Evolutionary conservation across 768 basidiomycete genomes (phyloP), one percentile per base, ranked within the genome.

Genomic region (Udeniomyces megalosporus): DNA sequence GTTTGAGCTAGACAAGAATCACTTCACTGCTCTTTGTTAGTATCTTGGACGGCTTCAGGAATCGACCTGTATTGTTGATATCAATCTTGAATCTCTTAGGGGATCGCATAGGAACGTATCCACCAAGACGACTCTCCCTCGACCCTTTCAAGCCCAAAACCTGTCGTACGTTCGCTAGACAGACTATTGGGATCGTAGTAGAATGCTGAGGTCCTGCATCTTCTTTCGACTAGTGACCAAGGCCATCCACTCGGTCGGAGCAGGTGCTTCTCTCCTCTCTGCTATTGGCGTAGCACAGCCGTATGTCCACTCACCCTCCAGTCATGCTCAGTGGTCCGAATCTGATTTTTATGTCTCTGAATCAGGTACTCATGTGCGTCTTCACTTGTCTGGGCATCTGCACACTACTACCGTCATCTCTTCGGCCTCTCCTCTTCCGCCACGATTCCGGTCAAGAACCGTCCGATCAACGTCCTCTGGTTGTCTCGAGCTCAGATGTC

Each of bases 371-470:
- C 62, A 11, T 72, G 71, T 62, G 69, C 69, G 14, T 69, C 71
- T 15, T 56, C 70, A 1, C 66, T 72, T 11, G 69, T 69, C 0
- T 72, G 70, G 71, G 71, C 68, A 0, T 67, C 71, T 20, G 67
- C 70, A 0, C 71, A 72, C 58, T 72, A 69, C 59, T 71, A 69
- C 49, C 69, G 71, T n/a, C 66, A 69, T 45, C 62, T 72, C 6
- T 71, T 72, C 44, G 70, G 71, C 26, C 65, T 72, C 22, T 47
- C 62, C 4, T 67, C 69, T 3, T 42, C 34, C 12, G 66, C 67
- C 10, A 60, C 49, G 12, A 24, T 50, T 4, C 48, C 42, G 8
- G 46, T 28, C 6, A 51, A 52, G n/a, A 6, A 32, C 24, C 24
- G 31, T 5, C 38, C 60, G 1, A 67, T 72, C 63, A 71, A 72